Evolutionary conservation across 108 stramenopile species (phyloP), one percentile per base, ranked within the genome.

Genomic region (Nitzschia sp.): DNA sequence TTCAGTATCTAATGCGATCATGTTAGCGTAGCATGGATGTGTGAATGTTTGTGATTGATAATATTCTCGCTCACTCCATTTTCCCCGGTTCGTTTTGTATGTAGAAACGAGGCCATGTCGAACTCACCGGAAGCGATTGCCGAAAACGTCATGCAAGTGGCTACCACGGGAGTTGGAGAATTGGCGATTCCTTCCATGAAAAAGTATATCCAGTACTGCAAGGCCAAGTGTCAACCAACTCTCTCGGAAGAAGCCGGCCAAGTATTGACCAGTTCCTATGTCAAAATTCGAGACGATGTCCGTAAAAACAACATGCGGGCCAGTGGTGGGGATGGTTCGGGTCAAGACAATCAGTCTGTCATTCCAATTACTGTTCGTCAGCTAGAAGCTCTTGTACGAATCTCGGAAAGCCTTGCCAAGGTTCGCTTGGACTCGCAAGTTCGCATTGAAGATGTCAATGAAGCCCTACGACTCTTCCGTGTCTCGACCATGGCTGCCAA

Each of bases 311-410:
- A 66, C 35, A 47, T 66, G 1, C 71, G 50, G 46, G 27, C 77
- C 0, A 33, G 38, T 17, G 57, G 53, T 53, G 63, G 63, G 16
- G n/a, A n/a, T n/a, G 26, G 46, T 19, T 45, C 53, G 15, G 22
- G 52, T n/a, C 70, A 57, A 45, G 30, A 19, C 25, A 45, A 45
- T 0, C 88, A 85, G 63, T 80, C 92, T 15, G 81, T 87, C 13
- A 96, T 99, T 36, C 99, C 99, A 33, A 98, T 99, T 76, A 99
- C 99, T 2, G 97, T 98, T 6, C 93, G 99, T 31, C 99, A 99
- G 83, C 85, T 99, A n/a, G 99, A 99, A 79, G 99, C 99, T 25
- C 79, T 99, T 32, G 96, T 99, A 19, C 96, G 99, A 22, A 69
- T 99, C 5, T 89, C 92, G 0, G 99, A 99, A 78, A 87, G 93